Base-by-base conservation (phyloP, 2,329 filamentous ascomycete genomes). In the Ascochyta clinopodiicola region DNA sequence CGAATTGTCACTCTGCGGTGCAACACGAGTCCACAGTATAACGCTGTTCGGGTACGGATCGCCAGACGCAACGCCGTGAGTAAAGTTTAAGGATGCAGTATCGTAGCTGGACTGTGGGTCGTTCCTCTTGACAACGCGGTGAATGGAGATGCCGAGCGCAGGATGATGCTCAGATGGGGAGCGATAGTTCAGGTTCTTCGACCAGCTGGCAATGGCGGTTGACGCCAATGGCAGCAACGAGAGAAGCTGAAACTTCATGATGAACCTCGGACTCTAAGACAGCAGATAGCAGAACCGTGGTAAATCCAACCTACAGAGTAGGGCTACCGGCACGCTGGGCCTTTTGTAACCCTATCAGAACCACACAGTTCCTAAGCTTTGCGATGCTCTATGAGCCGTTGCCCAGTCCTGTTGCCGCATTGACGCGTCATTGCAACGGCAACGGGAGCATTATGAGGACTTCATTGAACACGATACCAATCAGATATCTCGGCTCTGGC, bases 151-250 rank as follows among this genome's bases (percentile, higher is more conserved):
- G 5, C 87, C 88, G 10, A 91, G 78, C 34, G 79, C 78, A 4
- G 83, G 80, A 61, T 90, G 88, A 38, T 87, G 82, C 36, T 83
- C 79, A 1, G 88, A 90, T 6, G 88, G 87, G 63, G 84, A 88
- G 44, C 81, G 79, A 70, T 89, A 91, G 75, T 90, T 90, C 57
- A 90, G 70, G 68, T 90, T 90, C 57, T 67, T 68, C 2, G 68
- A 67, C 67, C 67, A 72, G 59, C 66, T 70, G 10, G 67, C 69
- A 42, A 54, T 63, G 32, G 59, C 59, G 12, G 61, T 34, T 12
- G 63, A 60, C 2, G 43, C 62, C 48, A 62, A 47, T 24, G 61
- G 47, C 35, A 67, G 48, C 9, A 66, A 40, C 9, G 61, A 59
- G n/a, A 72, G 60, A 35, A 65, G 32, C 43, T 68, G 67, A 53